Conservation (phyloP, 345 rosid species). For the Salix viminalis region DNA sequence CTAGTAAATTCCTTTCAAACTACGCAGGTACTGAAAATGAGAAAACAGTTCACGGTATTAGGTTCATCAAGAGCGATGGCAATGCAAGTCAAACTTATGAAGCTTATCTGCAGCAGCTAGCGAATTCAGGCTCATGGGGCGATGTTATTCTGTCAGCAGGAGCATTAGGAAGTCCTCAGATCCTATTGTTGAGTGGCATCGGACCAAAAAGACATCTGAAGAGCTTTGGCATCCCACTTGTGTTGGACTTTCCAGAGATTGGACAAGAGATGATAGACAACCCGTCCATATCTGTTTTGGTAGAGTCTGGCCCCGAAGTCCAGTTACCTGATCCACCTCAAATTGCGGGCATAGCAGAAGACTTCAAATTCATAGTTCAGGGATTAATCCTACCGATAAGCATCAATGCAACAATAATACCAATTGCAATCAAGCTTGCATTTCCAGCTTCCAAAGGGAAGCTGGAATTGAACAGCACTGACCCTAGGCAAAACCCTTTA, state of each 20-base stretch:
- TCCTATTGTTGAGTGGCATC: conserved; percentile 62
- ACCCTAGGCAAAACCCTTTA: conserved; percentile 60
- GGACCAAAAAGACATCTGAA: conserved; percentile 52
- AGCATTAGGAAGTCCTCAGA: conserved; percentile 71
- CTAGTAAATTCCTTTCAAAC: neutral
- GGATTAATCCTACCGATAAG: conserved; percentile 44
- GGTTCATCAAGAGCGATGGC: conserved; percentile 54
- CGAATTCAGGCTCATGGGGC: conserved; percentile 26
- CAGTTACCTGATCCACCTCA: conserved; percentile 62
- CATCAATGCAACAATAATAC: conserved; percentile 45
- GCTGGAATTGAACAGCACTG: conserved; percentile 44
- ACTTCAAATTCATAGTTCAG: conserved; percentile 50
- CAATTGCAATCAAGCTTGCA: conserved; percentile 53
- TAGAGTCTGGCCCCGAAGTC: conserved; percentile 34
- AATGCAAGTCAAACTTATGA: conserved; percentile 36
- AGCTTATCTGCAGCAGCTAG: conserved; percentile 44
- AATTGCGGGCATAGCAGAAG: conserved; percentile 54
- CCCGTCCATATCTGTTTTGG: conserved; percentile 47
- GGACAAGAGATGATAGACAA: conserved; percentile 62
- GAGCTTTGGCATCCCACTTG: conserved; percentile 40
- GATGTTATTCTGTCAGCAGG: conserved; percentile 76
- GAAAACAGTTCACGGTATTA: conserved; percentile 45
- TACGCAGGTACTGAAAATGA: conserved; percentile 35
- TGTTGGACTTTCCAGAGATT: conserved; percentile 35
- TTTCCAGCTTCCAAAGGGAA: conserved; percentile 65